Evolutionary conservation across 495 filamentous ascomycete genomes (phyloP), one percentile per base, ranked within the genome.

Genomic region (Xylaria intraflava): DNA sequence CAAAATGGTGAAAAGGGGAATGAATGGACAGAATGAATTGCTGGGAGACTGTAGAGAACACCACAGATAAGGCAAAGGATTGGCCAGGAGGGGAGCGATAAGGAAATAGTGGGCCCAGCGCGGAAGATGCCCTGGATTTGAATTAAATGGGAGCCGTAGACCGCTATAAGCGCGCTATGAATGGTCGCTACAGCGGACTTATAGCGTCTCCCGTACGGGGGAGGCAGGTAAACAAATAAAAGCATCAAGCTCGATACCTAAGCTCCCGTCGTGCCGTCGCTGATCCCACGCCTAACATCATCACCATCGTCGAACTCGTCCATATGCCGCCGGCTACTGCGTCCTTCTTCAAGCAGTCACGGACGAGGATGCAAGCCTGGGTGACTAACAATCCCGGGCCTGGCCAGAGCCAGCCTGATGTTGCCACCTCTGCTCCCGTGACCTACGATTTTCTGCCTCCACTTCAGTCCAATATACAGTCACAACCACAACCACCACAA

Each of bases 281-380:
- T 57, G 16, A n/a, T 22, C 43, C 53, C 49, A 48, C 36, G 54
- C 51, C 49, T 43, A n/a, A n/a, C n/a, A n/a, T n/a, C n/a, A 16
- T 24, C 24, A 16, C 31, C n/a, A 22, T 36, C 23, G 24, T 48
- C 44, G 51, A 48, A 48, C 10, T 14, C 35, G 27, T 49, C 58
- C 61, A 64, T 55, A 66, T 66, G 64, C 64, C 61, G 53, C 64
- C 64, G 31, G 53, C 57, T 45, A 58, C 58, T 24, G 44, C 52
- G 19, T 41, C 52, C 45, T 64, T 66, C 58, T 60, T 66, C 6
- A 66, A 66, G 55, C 58, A 61, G 43, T 66, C 60, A 5, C 64
- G 62, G 50, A 60, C 31, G 10, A 66, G 62, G 36, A 66, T 66
- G 64, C 64, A 66, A 48, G 64, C 61, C 50, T 66, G 61, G 61